These are phyloP conservation scores for Aspergillus sergii DNA, from an alignment of 2,329 filamentous ascomycete species.

Conservation along the genomic window DNA sequence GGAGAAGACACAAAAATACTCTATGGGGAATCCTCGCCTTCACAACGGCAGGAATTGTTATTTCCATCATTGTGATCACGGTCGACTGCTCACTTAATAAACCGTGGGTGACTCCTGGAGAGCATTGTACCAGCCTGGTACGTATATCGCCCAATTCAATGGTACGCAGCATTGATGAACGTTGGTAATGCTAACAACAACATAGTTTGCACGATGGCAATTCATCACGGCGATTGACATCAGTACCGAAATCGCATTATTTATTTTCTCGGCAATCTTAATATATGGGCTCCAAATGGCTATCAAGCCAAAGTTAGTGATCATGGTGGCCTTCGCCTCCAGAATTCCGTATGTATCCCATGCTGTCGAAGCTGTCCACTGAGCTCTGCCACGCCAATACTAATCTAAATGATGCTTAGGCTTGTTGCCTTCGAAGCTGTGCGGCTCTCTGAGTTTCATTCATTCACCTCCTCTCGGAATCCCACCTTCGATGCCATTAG, in stretches of 20 bases:
- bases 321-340: constrained; percentile 22
- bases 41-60: constrained; percentile 20
- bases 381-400: neutral
- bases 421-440: constrained; percentile 31
- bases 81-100: constrained; percentile 6
- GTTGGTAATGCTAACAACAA: neutral
- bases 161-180: neutral
- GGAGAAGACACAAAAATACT: constrained; percentile 31
- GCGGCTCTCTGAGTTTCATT: constrained; percentile 29
- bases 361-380: neutral
- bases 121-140: constrained; percentile 7
- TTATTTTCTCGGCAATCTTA: constrained; percentile 19
- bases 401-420: constrained; percentile 11
- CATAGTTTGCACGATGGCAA: constrained; percentile 24
- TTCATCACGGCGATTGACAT: constrained; percentile 27
- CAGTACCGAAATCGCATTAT: constrained; percentile 23
- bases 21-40: constrained; percentile 31
- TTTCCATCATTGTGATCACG: neutral
- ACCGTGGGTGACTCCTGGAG: constrained; percentile 6
- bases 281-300: constrained; percentile 25
- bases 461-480: constrained; percentile 28
- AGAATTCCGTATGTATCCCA: constrained; percentile 29
- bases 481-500: constrained; percentile 27
- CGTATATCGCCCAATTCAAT: neutral
- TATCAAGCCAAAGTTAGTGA: constrained; percentile 21